phyloP scores from a whole-genome alignment of 2,329 filamentous ascomycete genomes.

The Pezicula carpinea region DNA sequence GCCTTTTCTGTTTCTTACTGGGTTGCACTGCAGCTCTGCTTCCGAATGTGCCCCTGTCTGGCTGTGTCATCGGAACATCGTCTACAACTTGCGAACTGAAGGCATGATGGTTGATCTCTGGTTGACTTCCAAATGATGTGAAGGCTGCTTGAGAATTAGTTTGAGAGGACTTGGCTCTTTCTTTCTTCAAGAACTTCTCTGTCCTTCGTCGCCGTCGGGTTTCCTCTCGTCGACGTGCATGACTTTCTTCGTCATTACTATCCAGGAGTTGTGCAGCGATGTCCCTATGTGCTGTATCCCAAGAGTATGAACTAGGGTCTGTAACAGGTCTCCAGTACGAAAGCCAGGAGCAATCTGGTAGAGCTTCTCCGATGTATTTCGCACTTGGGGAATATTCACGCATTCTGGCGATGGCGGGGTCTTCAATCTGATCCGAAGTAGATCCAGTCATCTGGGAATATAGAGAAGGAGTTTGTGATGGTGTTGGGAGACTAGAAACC shows the following conservation, averaged over 20 bases:
- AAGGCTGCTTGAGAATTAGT: conserved; percentile 40
- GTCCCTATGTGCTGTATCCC: conserved; percentile 17
- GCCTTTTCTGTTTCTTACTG: conserved; percentile 39
- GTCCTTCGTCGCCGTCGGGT: conserved; percentile 22
- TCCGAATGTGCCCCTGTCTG: conserved; percentile 43
- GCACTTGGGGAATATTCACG: conserved; percentile 31
- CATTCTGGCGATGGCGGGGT: conserved; percentile 29
- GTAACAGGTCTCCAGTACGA: conserved; percentile 32
- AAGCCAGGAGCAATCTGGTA: conserved; percentile 24
- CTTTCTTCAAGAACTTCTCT: conserved; percentile 25
- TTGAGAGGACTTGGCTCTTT: conserved; percentile 23
- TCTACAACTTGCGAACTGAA: conserved; percentile 25
- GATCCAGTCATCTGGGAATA: conserved; percentile 19
- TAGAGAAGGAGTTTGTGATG: conserved; percentile 21
- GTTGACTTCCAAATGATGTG: conserved; percentile 24
- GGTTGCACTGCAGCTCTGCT: conserved; percentile 31
- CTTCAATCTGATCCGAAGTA: conserved; percentile 20
- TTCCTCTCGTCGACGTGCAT: conserved; percentile 19
- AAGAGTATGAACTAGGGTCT: conserved; percentile 30
- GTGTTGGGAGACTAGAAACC: conserved; percentile 15
- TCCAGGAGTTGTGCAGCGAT: conserved; percentile 6
- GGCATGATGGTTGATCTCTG: conserved; percentile 8
- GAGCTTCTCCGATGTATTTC: conserved; percentile 10
- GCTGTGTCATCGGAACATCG: conserved; percentile 38
- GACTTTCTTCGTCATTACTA: conserved; percentile 16